These are phyloP conservation scores for Flaveria brownii DNA, from an alignment of 129 eudicot genomes.

Conservation along the genomic window DNA sequence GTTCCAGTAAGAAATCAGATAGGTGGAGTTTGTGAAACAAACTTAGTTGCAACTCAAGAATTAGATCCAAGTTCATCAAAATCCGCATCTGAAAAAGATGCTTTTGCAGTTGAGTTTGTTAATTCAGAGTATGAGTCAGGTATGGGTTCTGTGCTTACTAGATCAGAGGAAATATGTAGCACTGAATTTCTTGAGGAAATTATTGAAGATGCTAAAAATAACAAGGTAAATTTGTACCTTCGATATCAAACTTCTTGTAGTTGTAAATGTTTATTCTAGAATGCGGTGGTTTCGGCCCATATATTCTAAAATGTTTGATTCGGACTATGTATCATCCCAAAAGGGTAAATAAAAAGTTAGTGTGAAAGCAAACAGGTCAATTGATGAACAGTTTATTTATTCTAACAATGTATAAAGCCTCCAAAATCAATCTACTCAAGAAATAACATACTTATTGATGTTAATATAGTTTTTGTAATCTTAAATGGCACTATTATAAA, in stretches of 20 bases:
- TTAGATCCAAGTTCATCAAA: slow-evolving; percentile 18
- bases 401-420: neutral
- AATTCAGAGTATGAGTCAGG: slow-evolving; percentile 39
- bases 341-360: neutral
- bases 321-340: neutral
- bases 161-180: slow-evolving; percentile 49
- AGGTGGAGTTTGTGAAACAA: slow-evolving; percentile 1
- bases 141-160: slow-evolving; percentile 34
- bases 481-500: neutral
- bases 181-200: slow-evolving; percentile 61
- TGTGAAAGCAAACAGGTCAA: neutral
- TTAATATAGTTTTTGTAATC: neutral
- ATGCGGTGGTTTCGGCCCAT: neutral
- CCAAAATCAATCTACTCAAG: neutral
- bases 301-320: neutral
- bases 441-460: neutral
- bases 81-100: slow-evolving; percentile 31
- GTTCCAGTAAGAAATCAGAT: slow-evolving; percentile 26
- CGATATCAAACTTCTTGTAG: neutral
- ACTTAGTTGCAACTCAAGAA: slow-evolving; percentile 27
- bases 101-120: slow-evolving; percentile 21
- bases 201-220: slow-evolving; percentile 63
- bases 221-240: slow-evolving; percentile 54
- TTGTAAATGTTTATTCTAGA: neutral
- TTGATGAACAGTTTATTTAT: neutral